These are phyloP conservation scores for Gracilaria gracilis DNA, from an alignment of 23 red algal genomes.

Conservation along the genomic window DNA sequence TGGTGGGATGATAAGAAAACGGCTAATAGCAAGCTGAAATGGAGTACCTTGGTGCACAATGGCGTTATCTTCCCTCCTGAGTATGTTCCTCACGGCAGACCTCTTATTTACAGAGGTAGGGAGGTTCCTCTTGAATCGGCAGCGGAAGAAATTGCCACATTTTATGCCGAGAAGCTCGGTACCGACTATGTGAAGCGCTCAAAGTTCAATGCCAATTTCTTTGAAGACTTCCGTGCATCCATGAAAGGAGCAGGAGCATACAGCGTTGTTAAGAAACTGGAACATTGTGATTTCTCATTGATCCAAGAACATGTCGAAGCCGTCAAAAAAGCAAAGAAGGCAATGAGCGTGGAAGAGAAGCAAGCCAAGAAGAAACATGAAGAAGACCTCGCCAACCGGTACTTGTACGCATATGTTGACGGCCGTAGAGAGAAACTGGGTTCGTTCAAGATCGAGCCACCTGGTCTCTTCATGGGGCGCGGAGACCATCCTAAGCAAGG, in stretches of 20 bases:
- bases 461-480: constrained; percentile 95
- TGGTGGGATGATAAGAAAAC: constrained; percentile 67
- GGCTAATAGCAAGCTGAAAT: constrained; percentile 75
- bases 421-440: constrained; percentile 97
- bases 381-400: constrained; percentile 77
- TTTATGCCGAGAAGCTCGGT: constrained; percentile 92
- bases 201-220: constrained; percentile 92
- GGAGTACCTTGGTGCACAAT: constrained; percentile 87
- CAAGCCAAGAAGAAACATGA: constrained; percentile 80
- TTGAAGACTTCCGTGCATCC: constrained; percentile 84
- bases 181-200: constrained; percentile 89
- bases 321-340: constrained; percentile 77
- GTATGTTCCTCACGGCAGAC: constrained; percentile 83
- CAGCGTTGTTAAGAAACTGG: constrained; percentile 69
- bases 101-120: constrained; percentile 87
- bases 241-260: constrained; percentile 26
- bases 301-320: constrained; percentile 87
- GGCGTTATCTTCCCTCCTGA: constrained; percentile 93
- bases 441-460: constrained; percentile 95
- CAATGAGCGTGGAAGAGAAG: constrained; percentile 65
- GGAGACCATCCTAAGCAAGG: constrained; percentile 98
- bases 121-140: constrained; percentile 68
- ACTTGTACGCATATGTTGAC: constrained; percentile 93
- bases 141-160: constrained; percentile 96
- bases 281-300: constrained; percentile 82